These are phyloP conservation scores for Phytophthora constricta DNA, from an alignment of 352 stramenopile genomes.

Conservation along the genomic window DNA sequence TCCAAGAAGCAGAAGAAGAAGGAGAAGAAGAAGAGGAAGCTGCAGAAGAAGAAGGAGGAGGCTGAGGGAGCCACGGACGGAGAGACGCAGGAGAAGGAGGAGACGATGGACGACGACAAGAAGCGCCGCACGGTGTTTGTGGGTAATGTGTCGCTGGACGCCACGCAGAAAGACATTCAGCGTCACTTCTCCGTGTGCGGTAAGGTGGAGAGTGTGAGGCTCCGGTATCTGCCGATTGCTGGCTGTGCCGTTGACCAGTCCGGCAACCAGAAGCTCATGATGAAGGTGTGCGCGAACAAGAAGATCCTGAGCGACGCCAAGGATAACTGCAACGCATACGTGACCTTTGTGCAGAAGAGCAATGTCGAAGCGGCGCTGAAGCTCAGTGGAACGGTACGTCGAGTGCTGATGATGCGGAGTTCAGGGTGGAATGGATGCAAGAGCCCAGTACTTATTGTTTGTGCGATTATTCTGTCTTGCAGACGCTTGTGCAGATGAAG, in stretches of 20 bases:
- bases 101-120: slow-evolving; percentile 59
- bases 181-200: slow-evolving; percentile 86
- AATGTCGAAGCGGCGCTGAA: slow-evolving; percentile 71
- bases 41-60: slow-evolving; percentile 3
- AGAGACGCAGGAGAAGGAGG: slow-evolving; percentile 33
- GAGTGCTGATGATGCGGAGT: not conserved
- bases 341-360: slow-evolving; percentile 76
- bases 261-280: slow-evolving; percentile 92
- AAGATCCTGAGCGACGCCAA: slow-evolving; percentile 83
- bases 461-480: slow-evolving; percentile 6
- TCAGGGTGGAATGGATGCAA: not conserved
- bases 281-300: slow-evolving; percentile 89
- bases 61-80: slow-evolving; percentile 6
- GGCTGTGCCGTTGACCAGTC: slow-evolving; percentile 84
- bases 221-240: slow-evolving; percentile 88
- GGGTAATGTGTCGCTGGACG: slow-evolving; percentile 91
- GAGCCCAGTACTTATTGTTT: slow-evolving; percentile 2
- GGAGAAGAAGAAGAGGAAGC: slow-evolving; percentile 31
- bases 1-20: slow-evolving; percentile 20
- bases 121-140: slow-evolving; percentile 90
- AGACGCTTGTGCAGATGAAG: slow-evolving; percentile 68
- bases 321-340: slow-evolving; percentile 93
- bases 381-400: slow-evolving; percentile 70
- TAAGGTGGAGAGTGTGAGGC: slow-evolving; percentile 84
- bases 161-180: slow-evolving; percentile 82